Conservation (phyloP, 2,329 filamentous ascomycete species). For the Scedosporium dehoogii region DNA sequence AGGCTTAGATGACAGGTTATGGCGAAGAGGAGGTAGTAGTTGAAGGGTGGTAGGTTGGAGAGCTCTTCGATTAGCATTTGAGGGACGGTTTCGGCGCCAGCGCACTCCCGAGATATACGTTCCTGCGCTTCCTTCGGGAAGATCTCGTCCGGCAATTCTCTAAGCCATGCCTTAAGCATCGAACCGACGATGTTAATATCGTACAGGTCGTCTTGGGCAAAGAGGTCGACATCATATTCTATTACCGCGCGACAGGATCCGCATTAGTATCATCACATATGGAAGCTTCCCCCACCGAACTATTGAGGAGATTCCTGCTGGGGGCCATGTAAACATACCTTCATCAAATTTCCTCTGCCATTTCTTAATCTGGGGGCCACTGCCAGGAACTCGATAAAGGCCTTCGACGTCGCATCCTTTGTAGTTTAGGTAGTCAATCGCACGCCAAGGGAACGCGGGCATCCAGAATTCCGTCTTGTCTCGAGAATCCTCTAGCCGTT, state of each 20-base stretch:
- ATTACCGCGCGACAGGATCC: not conserved
- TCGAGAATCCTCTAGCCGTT: constrained; percentile 72
- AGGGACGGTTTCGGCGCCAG: constrained; percentile 68
- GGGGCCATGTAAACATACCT: constrained; percentile 34
- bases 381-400: constrained; percentile 84
- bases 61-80: constrained; percentile 84
- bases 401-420: constrained; percentile 91
- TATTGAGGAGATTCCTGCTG: not conserved
- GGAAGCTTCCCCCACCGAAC: too few species aligned
- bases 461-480: constrained; percentile 99
- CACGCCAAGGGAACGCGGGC: constrained; percentile 90
- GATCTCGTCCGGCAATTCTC: constrained; percentile 87
- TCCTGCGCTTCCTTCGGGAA: constrained; percentile 80
- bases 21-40: constrained; percentile 95
- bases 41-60: constrained; percentile 88
- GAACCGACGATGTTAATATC: constrained; percentile 96
- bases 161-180: constrained; percentile 92
- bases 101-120: constrained; percentile 68
- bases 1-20: constrained; percentile 94
- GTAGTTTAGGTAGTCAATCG: constrained; percentile 93
- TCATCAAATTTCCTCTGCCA: constrained; percentile 90
- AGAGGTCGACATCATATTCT: constrained; percentile 85
- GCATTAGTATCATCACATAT: too few species aligned
- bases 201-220: constrained; percentile 77
- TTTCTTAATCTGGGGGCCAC: constrained; percentile 80